These are phyloP conservation scores for Bassia scoparia DNA, from an alignment of 148 eudicot species.

Conservation along the genomic window DNA sequence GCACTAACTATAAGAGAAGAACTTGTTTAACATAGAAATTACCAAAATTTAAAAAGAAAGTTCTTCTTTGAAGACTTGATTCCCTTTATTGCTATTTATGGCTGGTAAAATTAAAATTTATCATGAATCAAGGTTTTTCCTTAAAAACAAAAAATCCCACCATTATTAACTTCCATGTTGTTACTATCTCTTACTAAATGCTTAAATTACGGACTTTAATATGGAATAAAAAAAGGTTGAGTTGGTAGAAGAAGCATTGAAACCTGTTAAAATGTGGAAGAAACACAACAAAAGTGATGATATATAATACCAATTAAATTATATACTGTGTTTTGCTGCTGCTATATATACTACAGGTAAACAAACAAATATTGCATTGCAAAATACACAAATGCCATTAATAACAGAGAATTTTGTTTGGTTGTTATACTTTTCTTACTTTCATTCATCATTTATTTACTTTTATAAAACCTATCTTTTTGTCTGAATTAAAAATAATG, in stretches of 20 bases:
- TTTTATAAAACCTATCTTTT: too few species aligned
- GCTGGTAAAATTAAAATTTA: not conserved
- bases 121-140: not conserved
- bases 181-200: too few species aligned
- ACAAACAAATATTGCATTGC: slow-evolving; percentile 7
- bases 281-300: slow-evolving; percentile 1
- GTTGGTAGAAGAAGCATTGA: not conserved
- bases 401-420: slow-evolving; percentile 4
- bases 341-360: not conserved
- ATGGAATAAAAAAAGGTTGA: not conserved
- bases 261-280: slow-evolving; percentile 1
- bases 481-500: not conserved
- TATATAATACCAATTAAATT: too few species aligned
- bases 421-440: too few species aligned
- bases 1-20: slow-evolving; percentile 27
- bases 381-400: slow-evolving; percentile 14
- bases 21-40: slow-evolving; percentile 19
- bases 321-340: not conserved
- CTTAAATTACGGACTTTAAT: too few species aligned
- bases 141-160: not conserved
- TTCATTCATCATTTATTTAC: too few species aligned
- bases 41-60: slow-evolving; percentile 10
- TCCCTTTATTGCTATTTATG: slow-evolving; percentile 2
- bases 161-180: slow-evolving; percentile 16
- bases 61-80: slow-evolving; percentile 4